Conservation (phyloP, 805 yeast genomes). For the Cyberlindnera petersonii region DNA sequence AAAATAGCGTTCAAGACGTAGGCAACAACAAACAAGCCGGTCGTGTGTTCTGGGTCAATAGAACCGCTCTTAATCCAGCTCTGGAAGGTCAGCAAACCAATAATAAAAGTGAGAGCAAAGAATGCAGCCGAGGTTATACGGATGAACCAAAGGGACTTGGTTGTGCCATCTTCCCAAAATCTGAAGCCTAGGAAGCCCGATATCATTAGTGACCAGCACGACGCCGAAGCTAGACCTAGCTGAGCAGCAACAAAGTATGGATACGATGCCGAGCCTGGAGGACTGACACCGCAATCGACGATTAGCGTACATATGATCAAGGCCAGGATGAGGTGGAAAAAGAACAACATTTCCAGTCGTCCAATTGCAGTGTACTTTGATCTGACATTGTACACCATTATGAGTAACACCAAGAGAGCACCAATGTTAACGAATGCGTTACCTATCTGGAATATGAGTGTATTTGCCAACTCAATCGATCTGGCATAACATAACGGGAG, state of each 20-base stretch:
- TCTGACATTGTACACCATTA: slow-evolving; percentile 74
- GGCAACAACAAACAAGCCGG: slow-evolving; percentile 64
- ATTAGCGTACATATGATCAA: slow-evolving; percentile 63
- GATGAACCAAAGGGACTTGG: slow-evolving; percentile 53
- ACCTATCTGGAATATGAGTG: slow-evolving; percentile 85
- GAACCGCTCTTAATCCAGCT: slow-evolving; percentile 47
- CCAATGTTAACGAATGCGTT: slow-evolving; percentile 83
- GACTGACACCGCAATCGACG: slow-evolving; percentile 89
- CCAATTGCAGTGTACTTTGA: slow-evolving; percentile 94
- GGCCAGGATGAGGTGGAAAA: slow-evolving; percentile 56
- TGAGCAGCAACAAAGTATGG: slow-evolving; percentile 84
- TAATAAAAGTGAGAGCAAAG: slow-evolving; percentile 62
- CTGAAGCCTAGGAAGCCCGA: slow-evolving; percentile 84
- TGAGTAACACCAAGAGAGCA: slow-evolving; percentile 56
- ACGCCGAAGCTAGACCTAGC: slow-evolving; percentile 65
- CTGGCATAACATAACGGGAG: slow-evolving; percentile 80
- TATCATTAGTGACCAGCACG: slow-evolving; percentile 63
- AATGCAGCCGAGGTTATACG: slow-evolving; percentile 50
- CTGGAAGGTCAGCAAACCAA: slow-evolving; percentile 70
- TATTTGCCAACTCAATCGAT: slow-evolving; percentile 83
- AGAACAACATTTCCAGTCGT: slow-evolving; percentile 75
- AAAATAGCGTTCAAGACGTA: slow-evolving; percentile 71
- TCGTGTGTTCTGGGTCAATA: slow-evolving; percentile 49
- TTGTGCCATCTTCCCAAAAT: slow-evolving; percentile 92
- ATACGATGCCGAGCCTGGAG: slow-evolving; percentile 73